Evolutionary conservation across 2,329 filamentous ascomycete species (phyloP).

Genomic region (Huntiella moniliformis): DNA sequence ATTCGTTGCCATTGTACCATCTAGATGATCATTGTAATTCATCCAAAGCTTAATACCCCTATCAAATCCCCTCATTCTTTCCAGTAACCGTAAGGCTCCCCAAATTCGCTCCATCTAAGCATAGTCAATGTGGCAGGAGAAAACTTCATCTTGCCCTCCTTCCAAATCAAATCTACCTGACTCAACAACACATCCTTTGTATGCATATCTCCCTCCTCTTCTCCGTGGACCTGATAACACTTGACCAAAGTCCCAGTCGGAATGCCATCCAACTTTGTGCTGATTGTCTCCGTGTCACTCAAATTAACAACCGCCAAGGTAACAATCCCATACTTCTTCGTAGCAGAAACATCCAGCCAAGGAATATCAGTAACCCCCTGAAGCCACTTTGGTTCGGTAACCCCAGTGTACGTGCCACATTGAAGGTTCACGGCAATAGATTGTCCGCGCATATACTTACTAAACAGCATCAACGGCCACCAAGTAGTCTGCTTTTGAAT

Average conservation of each 20-base stretch:
- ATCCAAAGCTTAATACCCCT: too few relatives aligned
- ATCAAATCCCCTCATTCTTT: too few relatives aligned
- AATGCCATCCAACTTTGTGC: slow-evolving; percentile 40
- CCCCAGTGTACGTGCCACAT: slow-evolving; percentile 43
- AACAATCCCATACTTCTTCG: slow-evolving; percentile 34
- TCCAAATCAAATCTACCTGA: slow-evolving; percentile 33
- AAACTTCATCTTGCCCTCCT: slow-evolving; percentile 38
- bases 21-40: too few relatives aligned
- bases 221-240: slow-evolving; percentile 43
- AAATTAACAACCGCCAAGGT: slow-evolving; percentile 59
- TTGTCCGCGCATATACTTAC: slow-evolving; percentile 47
- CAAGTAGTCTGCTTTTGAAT: slow-evolving; percentile 54
- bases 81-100: too few relatives aligned
- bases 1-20: too few relatives aligned
- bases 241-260: slow-evolving; percentile 27
- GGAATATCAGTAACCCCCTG: slow-evolving; percentile 47
- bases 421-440: slow-evolving; percentile 48
- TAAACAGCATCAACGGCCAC: slow-evolving; percentile 54
- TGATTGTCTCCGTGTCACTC: slow-evolving; percentile 38
- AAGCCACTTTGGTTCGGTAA: slow-evolving; percentile 47
- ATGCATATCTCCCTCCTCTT: slow-evolving; percentile 32
- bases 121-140: slow-evolving; percentile 49
- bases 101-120: slow-evolving; percentile 31
- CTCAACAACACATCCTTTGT: slow-evolving; percentile 34
- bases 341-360: slow-evolving; percentile 50